Conservation (phyloP, 805 yeast genomes). For the Myxozyma geophila region DNA sequence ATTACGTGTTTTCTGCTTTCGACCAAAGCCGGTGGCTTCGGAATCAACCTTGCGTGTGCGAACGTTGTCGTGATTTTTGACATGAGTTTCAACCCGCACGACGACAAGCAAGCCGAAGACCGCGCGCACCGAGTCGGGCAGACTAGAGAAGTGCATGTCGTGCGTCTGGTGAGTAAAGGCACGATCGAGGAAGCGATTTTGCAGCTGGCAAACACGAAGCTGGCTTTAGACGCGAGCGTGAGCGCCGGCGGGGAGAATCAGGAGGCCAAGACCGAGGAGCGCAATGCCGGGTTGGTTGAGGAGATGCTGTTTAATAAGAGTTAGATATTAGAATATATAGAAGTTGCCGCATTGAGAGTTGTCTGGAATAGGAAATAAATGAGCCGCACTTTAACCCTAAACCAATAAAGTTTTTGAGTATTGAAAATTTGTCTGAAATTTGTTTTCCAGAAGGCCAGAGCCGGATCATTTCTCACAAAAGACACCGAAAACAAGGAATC, state of each 20-base stretch:
- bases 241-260: conserved; percentile 43
- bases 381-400: not conserved
- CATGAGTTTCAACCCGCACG: conserved; percentile 96
- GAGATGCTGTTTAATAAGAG: conserved; percentile 42
- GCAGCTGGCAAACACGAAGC: conserved; percentile 83
- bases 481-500: not conserved
- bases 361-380: not conserved
- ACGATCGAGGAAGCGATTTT: conserved; percentile 90
- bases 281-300: conserved; percentile 47
- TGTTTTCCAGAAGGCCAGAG: not conserved
- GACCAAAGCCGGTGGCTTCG: conserved; percentile 98
- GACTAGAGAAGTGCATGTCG: conserved; percentile 77
- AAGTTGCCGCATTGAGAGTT: not conserved
- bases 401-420: not conserved
- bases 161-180: conserved; percentile 68
- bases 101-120: conserved; percentile 98
- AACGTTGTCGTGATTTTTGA: conserved; percentile 90
- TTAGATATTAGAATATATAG: not conserved
- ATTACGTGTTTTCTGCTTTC: conserved; percentile 88
- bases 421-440: not conserved
- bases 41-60: conserved; percentile 94
- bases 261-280: conserved; percentile 45
- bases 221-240: conserved; percentile 72
- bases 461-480: not conserved
- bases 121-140: conserved; percentile 98